Evolutionary conservation across 768 basidiomycete species (phyloP), one percentile per base, ranked within the genome.

Genomic region (Suillus ampliporus): DNA sequence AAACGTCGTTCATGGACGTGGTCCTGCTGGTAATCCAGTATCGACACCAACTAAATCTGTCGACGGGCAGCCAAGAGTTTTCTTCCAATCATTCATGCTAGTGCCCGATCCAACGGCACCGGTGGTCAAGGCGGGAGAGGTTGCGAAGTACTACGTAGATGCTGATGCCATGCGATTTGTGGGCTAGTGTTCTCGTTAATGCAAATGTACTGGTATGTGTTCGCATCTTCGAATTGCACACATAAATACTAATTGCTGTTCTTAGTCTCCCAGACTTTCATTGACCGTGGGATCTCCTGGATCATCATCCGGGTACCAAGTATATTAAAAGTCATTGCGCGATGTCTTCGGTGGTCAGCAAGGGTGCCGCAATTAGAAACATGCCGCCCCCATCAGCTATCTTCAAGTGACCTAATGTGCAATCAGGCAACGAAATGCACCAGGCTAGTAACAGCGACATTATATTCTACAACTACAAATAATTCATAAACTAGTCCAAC

Each of bases 41-140:
- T 80, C 82, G 1, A 80, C 83, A 15, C 74, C 74, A 38, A 57
- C 75, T 41, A 83, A 84, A 69, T 83, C 81, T 21, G 78, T 88
- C 19, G 92, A 94, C 60, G 90, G 86, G 13, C 91, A 92, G 43
- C 89, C 93, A 9, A 86, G 93, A 43, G 91, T 94, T 56, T 95
- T 95, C 76, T 89, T 89, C 19, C 93, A 95, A 74, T 91, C 92
- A 7, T 95, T 95, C 70, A 86, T 95, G 80, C 87, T 95, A 40
- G 86, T 89, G 11, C 91, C 91, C 5, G 91, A 93, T 71, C 80
- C 90, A 4, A 81, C 80, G 47, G 86, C 88, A 35, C 81, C 89
- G 3, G 81, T 86, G 19, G 81, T 83, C 2, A 88, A 87, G 63
- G 81, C 84, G 5, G 91, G 89, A 61, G 90, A 91, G 70, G 84